These are phyloP conservation scores for Lenzites betulinus DNA, from an alignment of 768 basidiomycete genomes.

Conservation along the genomic window DNA sequence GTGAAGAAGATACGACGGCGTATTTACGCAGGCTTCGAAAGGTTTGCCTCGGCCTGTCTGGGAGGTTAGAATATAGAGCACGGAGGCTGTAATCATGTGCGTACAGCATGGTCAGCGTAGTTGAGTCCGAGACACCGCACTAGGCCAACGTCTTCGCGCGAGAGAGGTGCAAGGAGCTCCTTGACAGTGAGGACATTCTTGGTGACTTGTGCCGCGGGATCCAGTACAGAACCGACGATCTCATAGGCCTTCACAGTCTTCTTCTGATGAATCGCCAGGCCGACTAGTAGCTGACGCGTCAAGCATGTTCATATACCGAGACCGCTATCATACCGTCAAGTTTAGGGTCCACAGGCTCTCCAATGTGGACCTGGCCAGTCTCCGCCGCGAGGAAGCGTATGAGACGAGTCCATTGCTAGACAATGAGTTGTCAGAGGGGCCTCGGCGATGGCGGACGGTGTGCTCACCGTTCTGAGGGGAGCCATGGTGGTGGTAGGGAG, in stretches of 20 bases:
- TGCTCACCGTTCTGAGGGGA: slow-evolving; percentile 57
- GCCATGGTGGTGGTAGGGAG: slow-evolving; percentile 44
- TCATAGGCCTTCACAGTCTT: slow-evolving; percentile 67
- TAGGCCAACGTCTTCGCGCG: slow-evolving; percentile 61
- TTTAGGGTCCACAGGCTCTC: slow-evolving; percentile 67
- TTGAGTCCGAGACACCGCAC: slow-evolving; percentile 82
- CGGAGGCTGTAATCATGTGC: slow-evolving; percentile 21
- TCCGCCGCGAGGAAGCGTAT: slow-evolving; percentile 82
- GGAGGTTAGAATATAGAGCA: not conserved
- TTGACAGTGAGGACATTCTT: slow-evolving; percentile 67
- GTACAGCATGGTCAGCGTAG: slow-evolving; percentile 82
- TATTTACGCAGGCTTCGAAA: slow-evolving; percentile 62
- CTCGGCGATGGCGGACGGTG: not conserved
- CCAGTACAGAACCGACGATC: slow-evolving; percentile 69
- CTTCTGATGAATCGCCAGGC: slow-evolving; percentile 52
- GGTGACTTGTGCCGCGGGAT: slow-evolving; percentile 65
- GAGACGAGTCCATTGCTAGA: slow-evolving; percentile 74
- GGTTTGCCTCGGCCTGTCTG: slow-evolving; percentile 61
- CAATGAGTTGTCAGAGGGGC: not conserved
- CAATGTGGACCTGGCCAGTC: slow-evolving; percentile 72
- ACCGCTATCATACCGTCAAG: slow-evolving; percentile 53
- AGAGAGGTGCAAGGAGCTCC: slow-evolving; percentile 67
- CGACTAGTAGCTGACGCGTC: slow-evolving; percentile 43
- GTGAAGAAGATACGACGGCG: not conserved
- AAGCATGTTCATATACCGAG: not conserved